These are phyloP conservation scores for Anisodus tanguticus DNA, from an alignment of 257 asterid genomes.

Conservation along the genomic window DNA sequence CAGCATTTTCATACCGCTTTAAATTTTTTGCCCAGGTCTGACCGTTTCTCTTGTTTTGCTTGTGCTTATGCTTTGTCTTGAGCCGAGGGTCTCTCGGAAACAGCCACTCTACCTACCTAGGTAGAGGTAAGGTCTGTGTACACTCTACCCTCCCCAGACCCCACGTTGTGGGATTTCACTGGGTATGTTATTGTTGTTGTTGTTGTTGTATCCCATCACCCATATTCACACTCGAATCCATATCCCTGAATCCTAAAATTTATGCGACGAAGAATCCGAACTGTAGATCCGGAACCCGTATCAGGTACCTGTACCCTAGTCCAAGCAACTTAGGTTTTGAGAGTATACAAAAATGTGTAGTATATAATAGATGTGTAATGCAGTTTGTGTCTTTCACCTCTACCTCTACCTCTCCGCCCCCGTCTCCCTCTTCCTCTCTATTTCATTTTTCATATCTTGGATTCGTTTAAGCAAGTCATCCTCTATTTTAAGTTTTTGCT, in stretches of 20 bases:
- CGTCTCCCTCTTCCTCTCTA: background rate
- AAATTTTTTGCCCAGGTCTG: no score
- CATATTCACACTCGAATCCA: background rate
- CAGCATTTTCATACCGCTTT: no score
- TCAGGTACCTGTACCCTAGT: background rate
- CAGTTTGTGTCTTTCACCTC: constrained; percentile 1
- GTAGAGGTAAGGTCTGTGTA: no score
- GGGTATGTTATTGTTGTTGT: no score
- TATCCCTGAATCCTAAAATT: background rate
- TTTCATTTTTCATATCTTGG: constrained; percentile 15
- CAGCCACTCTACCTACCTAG: no score
- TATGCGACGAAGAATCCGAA: background rate
- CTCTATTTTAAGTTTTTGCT: background rate
- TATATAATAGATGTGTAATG: background rate
- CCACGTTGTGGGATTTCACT: no score
- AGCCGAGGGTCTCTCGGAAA: no score
- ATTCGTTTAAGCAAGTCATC: background rate
- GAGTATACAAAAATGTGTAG: constrained; percentile 1
- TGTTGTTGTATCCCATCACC: background rate
- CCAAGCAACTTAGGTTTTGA: background rate
- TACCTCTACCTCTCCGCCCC: background rate
- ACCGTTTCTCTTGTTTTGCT: no score
- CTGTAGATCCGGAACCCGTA: background rate
- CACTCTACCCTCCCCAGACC: no score
- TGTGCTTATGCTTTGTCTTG: no score